These are phyloP conservation scores for Cystofilobasidium ferigula DNA, from an alignment of 768 basidiomycete species.

Conservation along the genomic window DNA sequence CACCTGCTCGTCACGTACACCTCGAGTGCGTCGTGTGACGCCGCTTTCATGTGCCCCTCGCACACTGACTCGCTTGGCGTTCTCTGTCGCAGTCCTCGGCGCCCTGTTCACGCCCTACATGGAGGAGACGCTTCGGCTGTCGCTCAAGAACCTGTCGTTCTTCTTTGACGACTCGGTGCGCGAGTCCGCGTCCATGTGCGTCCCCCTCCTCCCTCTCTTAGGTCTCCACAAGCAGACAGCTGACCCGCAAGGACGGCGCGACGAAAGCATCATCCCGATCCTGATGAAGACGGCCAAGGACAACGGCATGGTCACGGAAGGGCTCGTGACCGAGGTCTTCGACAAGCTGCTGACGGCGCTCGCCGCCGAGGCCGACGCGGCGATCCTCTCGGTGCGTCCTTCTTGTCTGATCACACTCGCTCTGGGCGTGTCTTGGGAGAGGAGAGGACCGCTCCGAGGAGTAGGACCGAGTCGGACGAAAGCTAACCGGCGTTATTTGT, in stretches of 20 bases:
- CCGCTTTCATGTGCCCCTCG: background rate
- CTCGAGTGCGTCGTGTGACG: slow-evolving; percentile 39
- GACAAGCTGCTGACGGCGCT: slow-evolving; percentile 55
- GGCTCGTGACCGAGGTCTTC: slow-evolving; percentile 58
- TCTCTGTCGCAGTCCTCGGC: slow-evolving; percentile 42
- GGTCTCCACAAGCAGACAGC: background rate
- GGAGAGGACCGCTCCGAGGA: too few species aligned
- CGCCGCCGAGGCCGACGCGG: slow-evolving; percentile 57
- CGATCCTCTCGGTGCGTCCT: slow-evolving; percentile 55
- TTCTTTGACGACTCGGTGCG: slow-evolving; percentile 77
- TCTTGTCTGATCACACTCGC: too few species aligned
- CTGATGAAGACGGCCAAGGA: slow-evolving; percentile 41
- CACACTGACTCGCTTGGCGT: background rate
- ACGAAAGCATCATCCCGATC: slow-evolving; percentile 2
- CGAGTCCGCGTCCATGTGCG: slow-evolving; percentile 64
- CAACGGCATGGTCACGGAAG: slow-evolving; percentile 46
- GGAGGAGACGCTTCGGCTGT: slow-evolving; percentile 57
- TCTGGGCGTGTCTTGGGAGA: too few species aligned
- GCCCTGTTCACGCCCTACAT: slow-evolving; percentile 62
- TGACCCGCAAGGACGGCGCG: background rate
- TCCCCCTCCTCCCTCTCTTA: background rate
- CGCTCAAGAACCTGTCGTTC: slow-evolving; percentile 59
- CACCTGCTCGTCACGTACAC: slow-evolving; percentile 75
- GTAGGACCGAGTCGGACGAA: too few species aligned
- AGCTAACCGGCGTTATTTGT: background rate